Percentiles rank a stretch among this genome's conserved stretches.
These are phyloP conservation scores for Hypoxylon sp. DNA, from an alignment of 2,329 filamentous ascomycete genomes.

Conservation along the genomic window DNA sequence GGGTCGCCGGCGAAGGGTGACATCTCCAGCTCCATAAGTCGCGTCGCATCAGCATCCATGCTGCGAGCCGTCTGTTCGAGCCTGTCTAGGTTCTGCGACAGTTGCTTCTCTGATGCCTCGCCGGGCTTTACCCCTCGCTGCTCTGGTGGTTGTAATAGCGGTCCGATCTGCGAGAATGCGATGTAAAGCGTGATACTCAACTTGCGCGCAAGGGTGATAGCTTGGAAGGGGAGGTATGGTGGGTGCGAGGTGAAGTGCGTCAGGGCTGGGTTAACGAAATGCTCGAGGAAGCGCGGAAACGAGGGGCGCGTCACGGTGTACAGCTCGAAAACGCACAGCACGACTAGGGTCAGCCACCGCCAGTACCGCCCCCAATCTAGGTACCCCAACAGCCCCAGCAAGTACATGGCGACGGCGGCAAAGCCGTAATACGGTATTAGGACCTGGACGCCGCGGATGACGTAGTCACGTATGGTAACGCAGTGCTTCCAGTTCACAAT, in stretches of 20 bases:
- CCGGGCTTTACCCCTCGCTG: slow-evolving; percentile 45
- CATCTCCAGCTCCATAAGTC: slow-evolving; percentile 83
- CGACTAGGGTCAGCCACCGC: slow-evolving; percentile 72
- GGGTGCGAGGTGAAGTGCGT: slow-evolving; percentile 61
- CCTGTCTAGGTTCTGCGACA: slow-evolving; percentile 75
- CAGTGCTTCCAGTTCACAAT: slow-evolving; percentile 77
- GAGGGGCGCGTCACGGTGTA: slow-evolving; percentile 69
- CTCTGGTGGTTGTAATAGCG: slow-evolving; percentile 67
- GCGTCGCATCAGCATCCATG: slow-evolving; percentile 77
- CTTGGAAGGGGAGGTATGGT: slow-evolving; percentile 87
- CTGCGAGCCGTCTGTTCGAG: slow-evolving; percentile 72
- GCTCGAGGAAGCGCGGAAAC: slow-evolving; percentile 63
- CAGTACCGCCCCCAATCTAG: slow-evolving; percentile 77
- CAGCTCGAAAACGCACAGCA: slow-evolving; percentile 70
- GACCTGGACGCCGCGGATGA: slow-evolving; percentile 73
- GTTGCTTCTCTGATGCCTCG: slow-evolving; percentile 63
- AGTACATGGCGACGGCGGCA: slow-evolving; percentile 71
- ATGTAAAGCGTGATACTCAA: slow-evolving; percentile 85
- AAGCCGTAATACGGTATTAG: slow-evolving; percentile 73
- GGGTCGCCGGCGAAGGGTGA: slow-evolving; percentile 84
- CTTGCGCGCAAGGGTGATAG: slow-evolving; percentile 81
- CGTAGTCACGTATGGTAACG: slow-evolving; percentile 79
- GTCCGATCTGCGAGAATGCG: slow-evolving; percentile 84
- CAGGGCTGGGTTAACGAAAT: slow-evolving; percentile 63
- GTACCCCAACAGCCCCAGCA: slow-evolving; percentile 76